Base-by-base conservation (phyloP, 2,329 filamentous ascomycete genomes). In the Neofusicoccum parvum region DNA sequence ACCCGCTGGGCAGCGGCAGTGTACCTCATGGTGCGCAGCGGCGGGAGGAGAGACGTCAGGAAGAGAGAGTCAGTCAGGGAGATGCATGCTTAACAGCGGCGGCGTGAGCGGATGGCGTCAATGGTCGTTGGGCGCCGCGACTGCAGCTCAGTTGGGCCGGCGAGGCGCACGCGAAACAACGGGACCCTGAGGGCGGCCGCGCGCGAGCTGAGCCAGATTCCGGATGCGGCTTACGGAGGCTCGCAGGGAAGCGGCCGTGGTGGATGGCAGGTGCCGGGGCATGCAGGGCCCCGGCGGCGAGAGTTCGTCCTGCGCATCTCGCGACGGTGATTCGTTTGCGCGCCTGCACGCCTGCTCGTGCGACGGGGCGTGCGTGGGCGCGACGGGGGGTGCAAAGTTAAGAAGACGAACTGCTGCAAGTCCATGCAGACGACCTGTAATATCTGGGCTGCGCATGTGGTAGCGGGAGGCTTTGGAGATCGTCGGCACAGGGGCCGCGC, bases 351-450 rank as follows among this genome's bases (percentile, higher is more conserved):
- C 9, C 17, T 12, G 11, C 11, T 56, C 51, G 51, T 56, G 51
- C 34, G 51, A 56, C 51, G 37, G 32, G 51, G 17, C 36, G 36
- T n/a, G 23, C 23, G 3, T 23, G 23, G 1, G 23, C 23, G 51
- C 17, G 51, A 56, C 51, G 20, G 32, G 51, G 17, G n/a, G 36
- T n/a, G 51, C 51, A 36, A 56, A 17, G 20, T 27, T 41, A 56
- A 56, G 41, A 7, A 41, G 36, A 23, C 32, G 36, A 56, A 56
- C 51, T 27, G 51, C 51, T 56, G 36, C 36, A 15, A 7, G 50
- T 1, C 51, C 41, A 56, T 41, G 51, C 51, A 56, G 9, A 56
- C 32, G 36, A 56, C 51, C 36, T 56, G 51, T 56, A 56, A 23
- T 56, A 56, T 56, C 41, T 27, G 15, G 14, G 17, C 50, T 17